Conservation (phyloP, 257 asterid species). For the Voacanga thouarsii region DNA sequence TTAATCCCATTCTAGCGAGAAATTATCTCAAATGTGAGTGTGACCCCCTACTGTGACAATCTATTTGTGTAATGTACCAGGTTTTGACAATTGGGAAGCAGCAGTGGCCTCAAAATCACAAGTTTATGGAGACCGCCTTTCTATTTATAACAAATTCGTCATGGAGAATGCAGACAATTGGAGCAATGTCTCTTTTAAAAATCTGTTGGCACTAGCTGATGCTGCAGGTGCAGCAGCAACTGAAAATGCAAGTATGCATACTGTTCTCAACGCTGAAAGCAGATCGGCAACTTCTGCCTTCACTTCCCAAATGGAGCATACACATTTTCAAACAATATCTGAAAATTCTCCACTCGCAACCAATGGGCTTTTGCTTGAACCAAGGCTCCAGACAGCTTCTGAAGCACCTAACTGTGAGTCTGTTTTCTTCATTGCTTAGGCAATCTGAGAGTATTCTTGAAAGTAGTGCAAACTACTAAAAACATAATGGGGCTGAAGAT, state of each 20-base stretch:
- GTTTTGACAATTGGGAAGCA: slow-evolving; percentile 29
- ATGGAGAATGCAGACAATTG: slow-evolving; percentile 25
- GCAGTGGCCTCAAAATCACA: slow-evolving; percentile 18
- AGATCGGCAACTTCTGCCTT: slow-evolving; percentile 16
- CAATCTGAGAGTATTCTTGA: neutral
- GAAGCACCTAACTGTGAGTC: slow-evolving; percentile 27
- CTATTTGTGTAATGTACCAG: slow-evolving; percentile 14
- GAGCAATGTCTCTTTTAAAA: slow-evolving; percentile 32
- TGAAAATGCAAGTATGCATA: slow-evolving; percentile 9
- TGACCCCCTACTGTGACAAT: neutral
- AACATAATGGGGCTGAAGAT: neutral
- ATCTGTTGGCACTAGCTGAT: slow-evolving; percentile 43
- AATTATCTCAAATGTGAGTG: slow-evolving; percentile 23
- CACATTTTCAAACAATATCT: slow-evolving; percentile 22
- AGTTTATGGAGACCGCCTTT: slow-evolving; percentile 13
- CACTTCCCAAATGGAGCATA: slow-evolving; percentile 21
- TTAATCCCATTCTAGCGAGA: slow-evolving; percentile 18
- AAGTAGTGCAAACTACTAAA: neutral
- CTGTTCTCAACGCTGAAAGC: slow-evolving; percentile 20
- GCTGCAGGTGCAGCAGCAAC: slow-evolving; percentile 26
- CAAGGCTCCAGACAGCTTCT: slow-evolving; percentile 11
- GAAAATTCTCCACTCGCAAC: slow-evolving; percentile 20
- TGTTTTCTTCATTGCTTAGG: slow-evolving; percentile 5
- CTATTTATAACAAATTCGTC: slow-evolving; percentile 17
- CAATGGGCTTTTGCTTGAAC: slow-evolving; percentile 20